Conservation (phyloP, 2,329 filamentous ascomycete species). For the Zymoseptoria ardabiliae region DNA sequence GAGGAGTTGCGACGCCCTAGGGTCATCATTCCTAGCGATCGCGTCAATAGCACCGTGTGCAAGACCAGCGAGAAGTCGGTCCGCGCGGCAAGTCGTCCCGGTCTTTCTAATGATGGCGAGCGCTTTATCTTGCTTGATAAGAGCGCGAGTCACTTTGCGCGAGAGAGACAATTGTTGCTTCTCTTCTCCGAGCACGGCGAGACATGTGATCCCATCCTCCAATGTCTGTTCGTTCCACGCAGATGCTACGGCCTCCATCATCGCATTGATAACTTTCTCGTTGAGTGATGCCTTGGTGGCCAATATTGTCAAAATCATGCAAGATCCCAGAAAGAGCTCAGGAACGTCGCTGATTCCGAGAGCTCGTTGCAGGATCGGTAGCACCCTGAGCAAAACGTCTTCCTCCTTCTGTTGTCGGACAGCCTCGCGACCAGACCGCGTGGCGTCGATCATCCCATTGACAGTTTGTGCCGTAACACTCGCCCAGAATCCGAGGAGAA, state of each 20-base stretch:
- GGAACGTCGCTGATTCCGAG: conserved; percentile 68
- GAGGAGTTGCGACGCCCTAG: conserved; percentile 5
- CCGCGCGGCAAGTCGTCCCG: conserved; percentile 57
- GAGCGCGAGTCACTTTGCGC: conserved; percentile 58
- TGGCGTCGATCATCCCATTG: conserved; percentile 70
- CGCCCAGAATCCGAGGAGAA: conserved; percentile 83
- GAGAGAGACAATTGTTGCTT: conserved; percentile 64
- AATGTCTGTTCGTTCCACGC: conserved; percentile 71
- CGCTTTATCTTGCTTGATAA: conserved; percentile 58
- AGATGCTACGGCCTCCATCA: conserved; percentile 81
- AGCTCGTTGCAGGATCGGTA: conserved; percentile 67
- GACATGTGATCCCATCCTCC: conserved; percentile 66
- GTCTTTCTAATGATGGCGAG: conserved; percentile 54
- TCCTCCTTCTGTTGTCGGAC: conserved; percentile 77
- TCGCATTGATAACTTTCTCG: conserved; percentile 69
- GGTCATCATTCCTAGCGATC: background rate
- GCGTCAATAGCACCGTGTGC: conserved; percentile 58
- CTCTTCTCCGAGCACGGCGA: conserved; percentile 76
- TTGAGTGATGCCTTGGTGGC: conserved; percentile 74
- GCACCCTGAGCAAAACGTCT: conserved; percentile 60
- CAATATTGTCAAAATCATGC: conserved; percentile 82
- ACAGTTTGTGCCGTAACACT: conserved; percentile 79
- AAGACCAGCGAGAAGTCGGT: conserved; percentile 66
- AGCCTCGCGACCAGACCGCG: conserved; percentile 65
- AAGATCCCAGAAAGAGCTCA: conserved; percentile 76